Conservation (phyloP, 805 yeast species). For the Metschnikowia santaceciliae region DNA sequence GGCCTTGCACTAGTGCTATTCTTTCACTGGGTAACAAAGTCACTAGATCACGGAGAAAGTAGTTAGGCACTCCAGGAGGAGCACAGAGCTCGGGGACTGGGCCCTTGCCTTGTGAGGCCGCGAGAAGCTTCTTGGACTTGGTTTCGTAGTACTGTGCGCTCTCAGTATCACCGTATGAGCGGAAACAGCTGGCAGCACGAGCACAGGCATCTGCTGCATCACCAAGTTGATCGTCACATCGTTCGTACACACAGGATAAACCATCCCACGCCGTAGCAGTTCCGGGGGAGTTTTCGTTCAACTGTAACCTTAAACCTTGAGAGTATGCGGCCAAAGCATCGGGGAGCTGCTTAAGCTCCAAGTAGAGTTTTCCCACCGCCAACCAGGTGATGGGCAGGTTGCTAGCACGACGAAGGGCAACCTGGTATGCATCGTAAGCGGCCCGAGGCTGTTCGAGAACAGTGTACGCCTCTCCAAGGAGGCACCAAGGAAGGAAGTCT, state of each 20-base stretch:
- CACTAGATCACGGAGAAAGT: conserved; percentile 39
- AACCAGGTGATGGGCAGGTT: conserved; percentile 61
- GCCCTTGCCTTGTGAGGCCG: conserved; percentile 40
- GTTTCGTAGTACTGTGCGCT: conserved; percentile 41
- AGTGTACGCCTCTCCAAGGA: conserved; percentile 52
- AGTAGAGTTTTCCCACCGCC: conserved; percentile 58
- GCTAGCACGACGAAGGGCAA: conserved; percentile 51
- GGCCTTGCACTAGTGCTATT: conserved; percentile 34
- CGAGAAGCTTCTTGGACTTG: conserved; percentile 40
- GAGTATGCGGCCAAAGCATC: conserved; percentile 68
- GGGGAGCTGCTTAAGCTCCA: conserved; percentile 55
- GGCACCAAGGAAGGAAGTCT: conserved; percentile 57
- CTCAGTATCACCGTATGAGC: conserved; percentile 42
- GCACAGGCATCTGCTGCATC: conserved; percentile 60
- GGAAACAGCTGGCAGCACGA: conserved; percentile 49
- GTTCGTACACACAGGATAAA: conserved; percentile 55
- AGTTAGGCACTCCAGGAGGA: conserved; percentile 47
- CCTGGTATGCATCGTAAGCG: conserved; percentile 54
- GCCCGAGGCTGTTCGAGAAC: conserved; percentile 43
- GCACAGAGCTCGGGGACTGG: conserved; percentile 43
- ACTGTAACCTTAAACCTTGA: conserved; percentile 54
- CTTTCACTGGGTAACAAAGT: conserved; percentile 41
- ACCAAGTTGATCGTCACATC: conserved; percentile 55
- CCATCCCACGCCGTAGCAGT: conserved; percentile 67
- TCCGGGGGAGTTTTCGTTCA: conserved; percentile 43